Conservation (phyloP, 768 basidiomycete species). For the Vishniacozyma victoriae region DNA sequence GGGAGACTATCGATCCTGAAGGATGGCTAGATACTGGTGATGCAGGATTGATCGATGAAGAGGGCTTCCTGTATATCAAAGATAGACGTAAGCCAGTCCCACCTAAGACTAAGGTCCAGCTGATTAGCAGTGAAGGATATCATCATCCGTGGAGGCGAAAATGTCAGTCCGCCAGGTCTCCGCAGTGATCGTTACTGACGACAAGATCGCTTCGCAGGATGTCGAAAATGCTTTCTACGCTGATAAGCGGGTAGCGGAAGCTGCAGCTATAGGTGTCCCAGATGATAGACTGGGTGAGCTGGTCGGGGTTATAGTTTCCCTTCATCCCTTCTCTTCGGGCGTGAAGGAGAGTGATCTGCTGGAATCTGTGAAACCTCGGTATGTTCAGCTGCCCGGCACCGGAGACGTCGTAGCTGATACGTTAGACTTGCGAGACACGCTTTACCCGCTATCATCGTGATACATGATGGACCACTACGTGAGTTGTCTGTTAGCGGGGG, state of each 20-base stretch:
- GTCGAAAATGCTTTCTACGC: slow-evolving; percentile 39
- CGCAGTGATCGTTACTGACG: not conserved
- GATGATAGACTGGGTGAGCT: slow-evolving; percentile 28
- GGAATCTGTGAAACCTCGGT: not conserved
- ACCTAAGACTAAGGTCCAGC: not conserved
- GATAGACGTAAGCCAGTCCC: slow-evolving; percentile 24
- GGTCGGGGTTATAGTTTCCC: slow-evolving; percentile 27
- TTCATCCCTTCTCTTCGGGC: slow-evolving; percentile 4
- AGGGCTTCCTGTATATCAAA: slow-evolving; percentile 37
- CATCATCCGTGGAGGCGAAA: slow-evolving; percentile 41
- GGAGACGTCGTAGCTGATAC: not conserved
- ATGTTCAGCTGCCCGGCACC: not conserved
- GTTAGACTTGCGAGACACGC: slow-evolving; percentile 16
- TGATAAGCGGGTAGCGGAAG: slow-evolving; percentile 25
- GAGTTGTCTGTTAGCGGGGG: slow-evolving; percentile 4
- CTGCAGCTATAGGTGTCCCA: slow-evolving; percentile 30
- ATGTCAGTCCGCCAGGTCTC: slow-evolving; percentile 16
- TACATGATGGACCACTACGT: slow-evolving; percentile 22
- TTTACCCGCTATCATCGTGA: slow-evolving; percentile 19
- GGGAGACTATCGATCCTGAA: slow-evolving; percentile 22
- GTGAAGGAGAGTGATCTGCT: not conserved
- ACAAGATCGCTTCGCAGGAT: slow-evolving; percentile 30
- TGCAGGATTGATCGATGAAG: slow-evolving; percentile 24
- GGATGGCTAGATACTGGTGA: slow-evolving; percentile 43
- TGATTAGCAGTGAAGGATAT: slow-evolving; percentile 31